Conservation (phyloP, 2,329 filamentous ascomycete genomes). For the Botryotinia globosa region DNA sequence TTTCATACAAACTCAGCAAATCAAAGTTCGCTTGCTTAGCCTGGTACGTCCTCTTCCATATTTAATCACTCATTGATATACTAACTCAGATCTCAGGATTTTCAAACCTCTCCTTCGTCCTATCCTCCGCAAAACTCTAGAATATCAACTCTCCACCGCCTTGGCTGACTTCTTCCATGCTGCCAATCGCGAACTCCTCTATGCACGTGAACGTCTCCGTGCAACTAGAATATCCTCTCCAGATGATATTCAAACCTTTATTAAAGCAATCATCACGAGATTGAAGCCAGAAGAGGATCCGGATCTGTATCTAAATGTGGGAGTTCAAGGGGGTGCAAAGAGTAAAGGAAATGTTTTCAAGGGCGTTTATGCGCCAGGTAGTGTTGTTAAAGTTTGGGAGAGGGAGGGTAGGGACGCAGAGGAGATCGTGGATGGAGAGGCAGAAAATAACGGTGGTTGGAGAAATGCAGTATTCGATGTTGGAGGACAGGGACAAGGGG, state of each 20-base stretch:
- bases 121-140: constrained; percentile 73
- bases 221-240: constrained; percentile 82
- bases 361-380: constrained; percentile 83
- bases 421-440: constrained; percentile 72
- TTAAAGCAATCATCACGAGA: constrained; percentile 76
- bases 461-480: constrained; percentile 39
- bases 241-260: constrained; percentile 74
- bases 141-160: constrained; percentile 70
- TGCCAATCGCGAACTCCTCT: constrained; percentile 82
- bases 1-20: constrained; percentile 73
- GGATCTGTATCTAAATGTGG: constrained; percentile 71
- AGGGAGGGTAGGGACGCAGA: constrained; percentile 69
- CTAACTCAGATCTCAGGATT: constrained; percentile 40
- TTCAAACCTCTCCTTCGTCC: constrained; percentile 81
- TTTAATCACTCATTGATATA: neutral
- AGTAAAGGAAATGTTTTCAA: constrained; percentile 66
- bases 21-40: constrained; percentile 74
- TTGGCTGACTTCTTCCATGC: constrained; percentile 68
- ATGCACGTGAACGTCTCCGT: constrained; percentile 79
- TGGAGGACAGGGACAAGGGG: neutral
- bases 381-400: constrained; percentile 85
- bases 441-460: constrained; percentile 57
- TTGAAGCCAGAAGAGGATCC: constrained; percentile 70
- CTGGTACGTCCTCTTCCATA: constrained; percentile 47
- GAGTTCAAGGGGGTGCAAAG: constrained; percentile 57